Base-by-base conservation (phyloP, 1,284 basidiomycete genomes). In the Apiotrichum porosum region DNA sequence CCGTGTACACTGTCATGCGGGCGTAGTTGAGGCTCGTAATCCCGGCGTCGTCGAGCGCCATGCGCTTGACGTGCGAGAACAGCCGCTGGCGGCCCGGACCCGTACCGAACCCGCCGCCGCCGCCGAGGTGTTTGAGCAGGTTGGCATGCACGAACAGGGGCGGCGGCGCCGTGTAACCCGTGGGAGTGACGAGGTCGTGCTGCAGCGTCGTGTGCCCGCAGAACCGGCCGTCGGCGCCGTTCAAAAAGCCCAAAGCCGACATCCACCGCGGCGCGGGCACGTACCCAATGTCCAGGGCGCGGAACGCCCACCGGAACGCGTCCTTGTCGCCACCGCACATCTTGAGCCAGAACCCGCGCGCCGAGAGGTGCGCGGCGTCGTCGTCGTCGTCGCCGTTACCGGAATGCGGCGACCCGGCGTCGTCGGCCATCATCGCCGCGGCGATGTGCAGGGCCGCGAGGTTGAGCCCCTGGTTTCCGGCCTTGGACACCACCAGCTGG, bases 401-500 rank as follows among this genome's bases (percentile, higher is more conserved):
- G n/a, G n/a, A n/a, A n/a, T n/a, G n/a, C n/a, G n/a, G n/a, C n/a
- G n/a, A n/a, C 8, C 26, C 26, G 26, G 6, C 8, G 6, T 67
- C 60, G 31, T 69, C 57, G 15, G 47, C 50, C 58, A 57, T 53
- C 66, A 66, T 63, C 14, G 50, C 61, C 4, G 62, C 60, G 1
- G 75, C 75, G 12, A 75, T 54, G 34, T 71, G 64, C n/a, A 78
- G 61, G 8, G 75, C 77, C 1, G 75, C 76, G 6, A 74, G 56
- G 55, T 78, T 78, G 41, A 77, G 45, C 0, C 77, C 77, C 14
- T 58, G 40, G 44, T 76, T 75, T 2, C 76, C 77, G 1, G 66
- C 62, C 58, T 78, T 78, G 57, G 75, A 69, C 34, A 78, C 62
- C 24, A 78, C 62, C 19, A 78, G 73, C 58, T 76, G 74, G 34